phyloP scores from a whole-genome alignment of 306 rosid species.

The Begonia masoniana region DNA sequence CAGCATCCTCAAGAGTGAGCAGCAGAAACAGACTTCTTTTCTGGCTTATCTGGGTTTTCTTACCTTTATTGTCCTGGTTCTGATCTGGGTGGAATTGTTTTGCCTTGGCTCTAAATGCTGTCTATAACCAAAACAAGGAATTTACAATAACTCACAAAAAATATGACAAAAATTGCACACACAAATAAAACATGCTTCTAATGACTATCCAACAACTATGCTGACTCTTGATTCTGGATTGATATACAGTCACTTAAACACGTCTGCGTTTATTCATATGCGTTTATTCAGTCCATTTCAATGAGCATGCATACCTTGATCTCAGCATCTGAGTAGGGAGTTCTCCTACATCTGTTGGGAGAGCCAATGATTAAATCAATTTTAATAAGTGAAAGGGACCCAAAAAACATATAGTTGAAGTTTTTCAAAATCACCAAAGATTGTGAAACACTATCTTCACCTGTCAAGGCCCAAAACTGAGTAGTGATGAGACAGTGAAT shows the following conservation, averaged over 20 bases:
- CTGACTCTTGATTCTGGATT: no score
- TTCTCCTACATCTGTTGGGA: constrained; percentile 52
- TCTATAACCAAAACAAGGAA: constrained; percentile 32
- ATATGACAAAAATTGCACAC: no score
- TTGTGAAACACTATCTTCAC: constrained; percentile 20
- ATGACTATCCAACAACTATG: no score
- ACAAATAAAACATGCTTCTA: no score
- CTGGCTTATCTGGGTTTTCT: constrained; percentile 1
- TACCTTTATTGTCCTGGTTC: constrained; percentile 81
- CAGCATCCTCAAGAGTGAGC: not conserved
- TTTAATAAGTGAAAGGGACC: no score
- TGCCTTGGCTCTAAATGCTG: constrained; percentile 86
- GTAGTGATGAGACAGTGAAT: constrained; percentile 83
- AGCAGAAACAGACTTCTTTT: not conserved
- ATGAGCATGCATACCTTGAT: constrained; percentile 39
- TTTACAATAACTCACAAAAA: not conserved
- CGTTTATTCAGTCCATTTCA: no score
- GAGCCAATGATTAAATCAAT: no score
- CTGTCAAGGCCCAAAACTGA: constrained; percentile 94
- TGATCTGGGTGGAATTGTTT: constrained; percentile 94
- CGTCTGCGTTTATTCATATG: no score
- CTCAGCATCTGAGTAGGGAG: constrained; percentile 79
- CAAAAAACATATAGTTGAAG: not conserved
- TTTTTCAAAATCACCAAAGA: not conserved
- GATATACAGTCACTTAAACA: no score